Conservation (phyloP, 257 asterid genomes). For the Ballota nigra region DNA sequence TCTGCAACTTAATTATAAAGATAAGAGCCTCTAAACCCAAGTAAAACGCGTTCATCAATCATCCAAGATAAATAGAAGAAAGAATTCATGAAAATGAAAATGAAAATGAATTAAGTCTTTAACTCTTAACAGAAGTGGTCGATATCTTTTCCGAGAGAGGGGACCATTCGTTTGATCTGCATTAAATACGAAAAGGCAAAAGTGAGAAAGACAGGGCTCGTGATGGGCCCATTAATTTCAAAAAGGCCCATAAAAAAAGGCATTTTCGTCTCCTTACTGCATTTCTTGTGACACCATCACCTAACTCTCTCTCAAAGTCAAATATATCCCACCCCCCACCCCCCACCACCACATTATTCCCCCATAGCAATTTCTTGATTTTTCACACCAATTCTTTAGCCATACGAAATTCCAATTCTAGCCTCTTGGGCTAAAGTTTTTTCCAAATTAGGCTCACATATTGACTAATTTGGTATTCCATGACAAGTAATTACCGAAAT, state of each 20-base stretch:
- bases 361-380: not conserved
- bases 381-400: slow-evolving; percentile 9
- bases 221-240: slow-evolving; percentile 32
- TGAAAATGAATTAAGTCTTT: not conserved
- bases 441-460: not conserved
- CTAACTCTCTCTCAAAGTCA: slow-evolving; percentile 49
- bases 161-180: slow-evolving; percentile 26
- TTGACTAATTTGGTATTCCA: not conserved
- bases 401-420: slow-evolving; percentile 13
- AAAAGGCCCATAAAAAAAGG: slow-evolving; percentile 18
- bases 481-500: not conserved
- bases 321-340: slow-evolving; percentile 23
- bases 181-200: slow-evolving; percentile 41
- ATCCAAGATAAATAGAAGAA: not conserved
- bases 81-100: slow-evolving; percentile 22
- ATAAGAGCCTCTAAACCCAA: not conserved
- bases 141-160: not conserved
- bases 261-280: not conserved
- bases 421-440: not conserved
- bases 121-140: not conserved
- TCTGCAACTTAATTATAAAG: not conserved
- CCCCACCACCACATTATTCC: slow-evolving; percentile 21
- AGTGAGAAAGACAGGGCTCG: slow-evolving; percentile 35
- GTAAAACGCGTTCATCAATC: slow-evolving; percentile 16
- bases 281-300: slow-evolving; percentile 53